phyloP scores from a whole-genome alignment of 805 yeast species.

The Candida chilensis region DNA sequence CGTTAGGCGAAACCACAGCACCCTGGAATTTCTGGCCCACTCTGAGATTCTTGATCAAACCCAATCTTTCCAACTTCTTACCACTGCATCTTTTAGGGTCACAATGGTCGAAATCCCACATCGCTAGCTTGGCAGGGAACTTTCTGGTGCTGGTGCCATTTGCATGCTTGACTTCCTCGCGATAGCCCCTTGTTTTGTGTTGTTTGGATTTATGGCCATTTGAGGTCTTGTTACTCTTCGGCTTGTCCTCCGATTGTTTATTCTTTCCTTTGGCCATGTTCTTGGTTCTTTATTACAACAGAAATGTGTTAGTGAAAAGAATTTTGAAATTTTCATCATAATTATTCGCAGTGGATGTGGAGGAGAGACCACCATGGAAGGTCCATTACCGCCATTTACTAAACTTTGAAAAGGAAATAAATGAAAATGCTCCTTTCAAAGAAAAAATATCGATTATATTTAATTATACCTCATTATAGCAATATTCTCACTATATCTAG shows the following conservation, averaged over 20 bases:
- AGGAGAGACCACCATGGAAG: no score
- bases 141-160: slow-evolving; percentile 11
- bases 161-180: slow-evolving; percentile 9
- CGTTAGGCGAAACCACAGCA: slow-evolving; percentile 87
- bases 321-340: no score
- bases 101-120: slow-evolving; percentile 99
- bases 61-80: slow-evolving; percentile 83
- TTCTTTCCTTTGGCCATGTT: slow-evolving; percentile 20
- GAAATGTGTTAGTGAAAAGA: no score
- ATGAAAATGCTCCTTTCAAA: no score
- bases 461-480: no score
- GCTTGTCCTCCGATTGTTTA: slow-evolving; percentile 32
- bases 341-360: no score
- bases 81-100: slow-evolving; percentile 98
- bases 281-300: background rate
- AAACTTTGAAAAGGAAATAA: no score
- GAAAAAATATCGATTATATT: no score
- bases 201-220: slow-evolving; percentile 51
- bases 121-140: slow-evolving; percentile 82
- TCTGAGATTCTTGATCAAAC: slow-evolving; percentile 66
- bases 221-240: slow-evolving; percentile 27
- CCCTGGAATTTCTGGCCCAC: slow-evolving; percentile 95
- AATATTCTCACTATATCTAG: no score
- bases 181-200: slow-evolving; percentile 29
- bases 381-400: no score